These are phyloP conservation scores for Fusarium dimerum DNA, from an alignment of 2,329 filamentous ascomycete genomes.

Conservation along the genomic window DNA sequence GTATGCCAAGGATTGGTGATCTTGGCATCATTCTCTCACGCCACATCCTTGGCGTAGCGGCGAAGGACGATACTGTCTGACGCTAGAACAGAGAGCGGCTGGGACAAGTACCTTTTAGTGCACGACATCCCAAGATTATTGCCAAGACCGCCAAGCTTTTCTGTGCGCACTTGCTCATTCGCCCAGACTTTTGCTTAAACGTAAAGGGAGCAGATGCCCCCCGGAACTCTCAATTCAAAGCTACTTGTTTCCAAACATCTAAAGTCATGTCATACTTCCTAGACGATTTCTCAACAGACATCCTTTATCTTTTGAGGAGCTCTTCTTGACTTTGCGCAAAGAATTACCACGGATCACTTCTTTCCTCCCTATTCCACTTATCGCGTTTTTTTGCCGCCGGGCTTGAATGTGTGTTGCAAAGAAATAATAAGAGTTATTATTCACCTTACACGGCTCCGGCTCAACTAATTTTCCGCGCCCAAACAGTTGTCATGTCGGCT, in stretches of 20 bases:
- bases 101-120: conserved; percentile 7
- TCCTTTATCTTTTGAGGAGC: not conserved
- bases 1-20: conserved; percentile 41
- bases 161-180: conserved; percentile 39
- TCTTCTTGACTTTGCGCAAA: not conserved
- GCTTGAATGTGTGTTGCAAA: too few relatives aligned
- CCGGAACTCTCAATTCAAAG: conserved; percentile 24
- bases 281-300: conserved; percentile 1
- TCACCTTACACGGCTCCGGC: conserved; percentile 11
- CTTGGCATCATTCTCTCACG: conserved; percentile 37
- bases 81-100: accelerated
- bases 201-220: conserved; percentile 39
- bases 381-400: conserved; percentile 9
- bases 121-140: conserved; percentile 19
- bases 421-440: conserved; percentile 7
- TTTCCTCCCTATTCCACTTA: conserved; percentile 5
- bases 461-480: conserved; percentile 22
- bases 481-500: conserved; percentile 33
- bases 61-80: conserved; percentile 13
- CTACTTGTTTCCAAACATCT: conserved; percentile 24
- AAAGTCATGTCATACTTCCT: conserved; percentile 1
- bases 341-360: too few relatives aligned
- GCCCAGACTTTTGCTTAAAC: conserved; percentile 37
- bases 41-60: conserved; percentile 19
- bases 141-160: conserved; percentile 39